These are phyloP conservation scores for Petunia axillaris DNA, from an alignment of 257 asterid species.

Conservation along the genomic window DNA sequence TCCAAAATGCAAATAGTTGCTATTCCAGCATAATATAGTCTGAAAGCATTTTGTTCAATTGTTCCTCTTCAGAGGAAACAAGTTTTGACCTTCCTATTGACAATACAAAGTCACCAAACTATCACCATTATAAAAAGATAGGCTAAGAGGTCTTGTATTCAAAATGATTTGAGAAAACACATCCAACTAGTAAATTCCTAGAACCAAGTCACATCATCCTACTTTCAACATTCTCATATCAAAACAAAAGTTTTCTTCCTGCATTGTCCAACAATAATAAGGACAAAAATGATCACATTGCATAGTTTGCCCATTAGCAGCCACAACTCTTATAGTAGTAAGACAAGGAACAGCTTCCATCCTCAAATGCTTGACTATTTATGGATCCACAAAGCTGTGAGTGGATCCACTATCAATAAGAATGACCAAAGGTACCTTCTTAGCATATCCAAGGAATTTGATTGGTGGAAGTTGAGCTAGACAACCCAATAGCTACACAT, in stretches of 20 bases:
- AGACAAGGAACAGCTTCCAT: background rate
- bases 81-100: background rate
- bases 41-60: too few relatives aligned
- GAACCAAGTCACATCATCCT: background rate
- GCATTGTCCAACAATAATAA: background rate
- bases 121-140: background rate
- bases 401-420: background rate
- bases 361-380: background rate
- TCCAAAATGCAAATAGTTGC: too few relatives aligned
- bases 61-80: too few relatives aligned
- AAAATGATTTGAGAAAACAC: background rate
- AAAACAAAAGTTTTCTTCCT: background rate
- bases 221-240: background rate
- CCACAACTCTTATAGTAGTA: background rate
- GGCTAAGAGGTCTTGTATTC: background rate
- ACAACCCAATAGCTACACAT: background rate
- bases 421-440: background rate
- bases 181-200: constrained; percentile 19
- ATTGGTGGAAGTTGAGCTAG: background rate
- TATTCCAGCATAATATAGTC: too few relatives aligned
- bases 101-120: background rate
- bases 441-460: background rate
- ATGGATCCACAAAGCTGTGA: background rate
- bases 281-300: background rate
- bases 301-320: background rate